Conservation (phyloP, 106 monocot species). For the Acanthochlamys bracteata region DNA sequence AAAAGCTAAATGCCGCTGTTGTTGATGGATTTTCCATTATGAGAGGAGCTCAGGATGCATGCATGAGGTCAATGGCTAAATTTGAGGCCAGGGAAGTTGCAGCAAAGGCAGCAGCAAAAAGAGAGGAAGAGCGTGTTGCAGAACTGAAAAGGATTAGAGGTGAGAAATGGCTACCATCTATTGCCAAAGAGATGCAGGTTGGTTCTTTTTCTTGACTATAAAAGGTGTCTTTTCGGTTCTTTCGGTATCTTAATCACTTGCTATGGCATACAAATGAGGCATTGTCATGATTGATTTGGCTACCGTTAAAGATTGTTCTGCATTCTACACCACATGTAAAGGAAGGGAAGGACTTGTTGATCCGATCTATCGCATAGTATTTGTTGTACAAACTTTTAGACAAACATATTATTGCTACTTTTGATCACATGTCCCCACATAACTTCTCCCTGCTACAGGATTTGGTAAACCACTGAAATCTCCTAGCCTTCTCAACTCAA, state of each 20-base stretch:
- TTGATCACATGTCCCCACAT: no score
- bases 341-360: no score
- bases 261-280: no score
- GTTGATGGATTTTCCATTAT: slow-evolving; percentile 56
- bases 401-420: no score
- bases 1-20: slow-evolving; percentile 31
- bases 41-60: slow-evolving; percentile 37
- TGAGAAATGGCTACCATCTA: slow-evolving; percentile 91
- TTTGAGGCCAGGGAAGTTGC: slow-evolving; percentile 64
- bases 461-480: no score
- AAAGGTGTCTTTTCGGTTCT: background rate
- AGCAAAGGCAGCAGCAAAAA: slow-evolving; percentile 52
- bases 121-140: slow-evolving; percentile 70
- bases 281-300: background rate
- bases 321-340: no score
- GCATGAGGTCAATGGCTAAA: slow-evolving; percentile 35
- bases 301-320: no score
- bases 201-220: background rate
- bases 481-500: no score
- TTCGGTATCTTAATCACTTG: background rate
- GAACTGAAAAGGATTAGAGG: slow-evolving; percentile 77
- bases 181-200: slow-evolving; percentile 78
- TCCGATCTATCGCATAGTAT: no score
- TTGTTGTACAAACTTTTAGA: no score
- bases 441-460: no score